phyloP scores from a whole-genome alignment of 192 early-diverging fungal genomes.

The Podochytrium sp. region DNA sequence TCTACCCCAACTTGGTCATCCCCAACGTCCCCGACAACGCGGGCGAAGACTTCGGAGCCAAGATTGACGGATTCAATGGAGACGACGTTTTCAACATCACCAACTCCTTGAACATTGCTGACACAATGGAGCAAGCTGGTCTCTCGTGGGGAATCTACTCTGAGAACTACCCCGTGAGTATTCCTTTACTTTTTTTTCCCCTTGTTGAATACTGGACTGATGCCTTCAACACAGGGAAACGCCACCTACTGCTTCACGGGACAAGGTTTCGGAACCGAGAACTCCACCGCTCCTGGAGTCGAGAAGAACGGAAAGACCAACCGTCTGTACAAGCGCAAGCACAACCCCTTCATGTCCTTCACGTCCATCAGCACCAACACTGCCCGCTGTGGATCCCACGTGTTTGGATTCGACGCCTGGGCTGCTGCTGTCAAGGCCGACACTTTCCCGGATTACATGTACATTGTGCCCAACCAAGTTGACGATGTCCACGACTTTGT shows the following conservation, averaged over 20 bases:
- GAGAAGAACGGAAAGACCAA: conserved; percentile 24
- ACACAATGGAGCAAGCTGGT: conserved; percentile 52
- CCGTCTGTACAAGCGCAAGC: conserved; percentile 26
- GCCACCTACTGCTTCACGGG: background rate
- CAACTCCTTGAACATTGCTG: conserved; percentile 42
- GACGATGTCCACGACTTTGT: conserved; percentile 12
- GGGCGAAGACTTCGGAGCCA: conserved; percentile 7
- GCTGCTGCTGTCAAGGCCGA: conserved; percentile 55
- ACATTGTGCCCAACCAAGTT: conserved; percentile 40
- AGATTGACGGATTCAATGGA: conserved; percentile 42
- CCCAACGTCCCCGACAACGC: conserved; percentile 31
- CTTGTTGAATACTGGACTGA: background rate
- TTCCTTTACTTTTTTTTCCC: too few species aligned
- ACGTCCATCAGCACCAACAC: conserved; percentile 52
- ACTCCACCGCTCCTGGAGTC: background rate
- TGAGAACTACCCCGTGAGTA: conserved; percentile 58
- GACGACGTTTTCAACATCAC: conserved; percentile 52
- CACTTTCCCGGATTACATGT: conserved; percentile 57
- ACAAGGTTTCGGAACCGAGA: background rate
- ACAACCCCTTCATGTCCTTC: conserved; percentile 71
- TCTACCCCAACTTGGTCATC: conserved; percentile 46
- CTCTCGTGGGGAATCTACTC: conserved; percentile 68
- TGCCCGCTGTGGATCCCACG: conserved; percentile 56
- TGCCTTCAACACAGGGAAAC: conserved; percentile 1
- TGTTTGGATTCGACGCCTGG: conserved; percentile 58